Evolutionary conservation across 2,329 filamentous ascomycete species (phyloP).

Genomic region (Elsinoe necatrix): DNA sequence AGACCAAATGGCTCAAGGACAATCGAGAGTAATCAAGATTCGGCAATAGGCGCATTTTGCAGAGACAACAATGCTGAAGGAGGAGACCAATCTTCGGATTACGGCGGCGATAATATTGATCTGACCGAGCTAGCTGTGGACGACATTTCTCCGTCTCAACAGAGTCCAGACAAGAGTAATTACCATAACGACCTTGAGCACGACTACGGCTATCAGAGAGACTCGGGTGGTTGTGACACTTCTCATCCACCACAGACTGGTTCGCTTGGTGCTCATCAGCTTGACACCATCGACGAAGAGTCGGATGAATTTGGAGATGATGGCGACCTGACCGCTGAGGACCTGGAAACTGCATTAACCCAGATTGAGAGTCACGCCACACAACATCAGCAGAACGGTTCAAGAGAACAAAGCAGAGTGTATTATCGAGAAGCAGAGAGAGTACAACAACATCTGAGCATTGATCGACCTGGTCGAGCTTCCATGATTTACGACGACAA

Average conservation of each 20-base stretch:
- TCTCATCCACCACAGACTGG: background rate
- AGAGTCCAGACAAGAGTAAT: background rate
- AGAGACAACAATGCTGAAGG: background rate
- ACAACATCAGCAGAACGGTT: background rate
- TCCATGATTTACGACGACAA: constrained; percentile 16
- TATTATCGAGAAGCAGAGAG: no score
- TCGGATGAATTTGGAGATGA: constrained; percentile 41
- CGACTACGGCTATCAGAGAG: constrained; percentile 13
- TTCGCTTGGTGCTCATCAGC: background rate
- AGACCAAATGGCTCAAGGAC: background rate
- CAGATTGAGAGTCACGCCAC: constrained; percentile 14
- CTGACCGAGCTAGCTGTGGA: constrained; percentile 15
- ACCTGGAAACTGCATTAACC: constrained; percentile 41
- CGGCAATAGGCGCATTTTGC: background rate
- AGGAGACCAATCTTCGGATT: constrained; percentile 9
- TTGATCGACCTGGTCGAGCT: background rate
- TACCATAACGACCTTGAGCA: background rate
- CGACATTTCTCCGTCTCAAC: background rate
- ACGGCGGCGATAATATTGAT: constrained; percentile 23
- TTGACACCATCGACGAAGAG: constrained; percentile 20
- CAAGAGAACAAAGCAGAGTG: background rate
- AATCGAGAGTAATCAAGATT: background rate
- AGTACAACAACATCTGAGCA: background rate
- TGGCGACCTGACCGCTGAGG: constrained; percentile 46
- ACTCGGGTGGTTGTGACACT: constrained; percentile 8